Base-by-base conservation (phyloP, 345 rosid species). In the Physaria fendleri region DNA sequence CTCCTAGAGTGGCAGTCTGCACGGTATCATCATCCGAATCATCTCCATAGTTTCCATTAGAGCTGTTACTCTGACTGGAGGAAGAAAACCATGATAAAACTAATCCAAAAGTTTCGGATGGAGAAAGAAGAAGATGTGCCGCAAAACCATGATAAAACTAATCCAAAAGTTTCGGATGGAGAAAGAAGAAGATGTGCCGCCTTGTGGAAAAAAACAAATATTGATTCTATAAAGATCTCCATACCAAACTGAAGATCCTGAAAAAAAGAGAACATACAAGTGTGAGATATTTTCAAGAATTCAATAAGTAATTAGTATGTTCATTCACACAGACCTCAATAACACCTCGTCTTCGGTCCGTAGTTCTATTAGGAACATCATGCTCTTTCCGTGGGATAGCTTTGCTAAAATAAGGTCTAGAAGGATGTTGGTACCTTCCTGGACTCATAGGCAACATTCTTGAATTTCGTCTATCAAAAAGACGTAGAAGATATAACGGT, bases 191-290 rank as follows among this genome's bases (percentile, higher is more conserved):
- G n/a, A n/a, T 81, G 84, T 3, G 82, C 85, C 13, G 89, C 80
- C 74, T 83, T 82, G 73, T 82, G 95, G 62, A 89, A 79, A 59
- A 79, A 60, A 41, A 85, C 91, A 58, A 93, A 93, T 34, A 89
- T 48, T 56, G 76, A 61, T 59, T 89, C 99, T 38, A 87, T 89
- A 68, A 64, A 67, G 34, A 93, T 82, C 78, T 93, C 97, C 35
- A 82, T 88, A 13, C 72, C 89, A 42, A 93, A 78, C 74, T 93
- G 95, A 81, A 89, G 95, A 76, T 89, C 99, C 95, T 92, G 89
- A 25, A 47, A 14, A 14, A 45, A 10, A 47, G n/a, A 63, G 3
- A 50, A 38, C 41, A 74, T 4, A 56, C 8, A 49, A 35, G 8
- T 4, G 41, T 20, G 27, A 43, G 22, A 52, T 34, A 11, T 6